Conservation (phyloP, 2,329 filamentous ascomycete genomes). For the Cytospora schulzeri region DNA sequence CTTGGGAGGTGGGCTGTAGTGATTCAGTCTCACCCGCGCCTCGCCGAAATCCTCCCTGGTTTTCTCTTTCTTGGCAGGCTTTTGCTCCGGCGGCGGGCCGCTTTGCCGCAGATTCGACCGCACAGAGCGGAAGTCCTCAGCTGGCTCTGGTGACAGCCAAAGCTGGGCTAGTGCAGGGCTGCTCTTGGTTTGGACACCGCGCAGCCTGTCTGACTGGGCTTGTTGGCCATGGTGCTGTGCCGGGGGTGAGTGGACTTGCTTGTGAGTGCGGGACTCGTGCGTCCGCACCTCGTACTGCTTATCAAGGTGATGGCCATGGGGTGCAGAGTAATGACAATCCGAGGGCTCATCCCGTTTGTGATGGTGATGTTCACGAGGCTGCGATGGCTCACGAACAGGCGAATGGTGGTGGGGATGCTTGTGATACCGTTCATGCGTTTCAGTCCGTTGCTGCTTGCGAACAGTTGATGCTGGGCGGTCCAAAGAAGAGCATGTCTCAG, state of each 20-base stretch:
- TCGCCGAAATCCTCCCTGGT: constrained; percentile 1
- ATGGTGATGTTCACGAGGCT: not conserved
- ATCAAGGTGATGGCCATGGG: not conserved
- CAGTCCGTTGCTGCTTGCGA: not conserved
- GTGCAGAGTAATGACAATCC: not conserved
- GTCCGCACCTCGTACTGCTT: not conserved
- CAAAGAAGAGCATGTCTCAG: constrained; percentile 7
- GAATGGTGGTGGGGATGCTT: constrained; percentile 21
- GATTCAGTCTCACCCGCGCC: constrained; percentile 4
- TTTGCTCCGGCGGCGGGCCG: constrained; percentile 3
- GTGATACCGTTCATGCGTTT: constrained; percentile 18
- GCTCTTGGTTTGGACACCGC: constrained; percentile 3
- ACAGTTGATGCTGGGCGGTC: not conserved
- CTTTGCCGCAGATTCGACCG: constrained; percentile 11
- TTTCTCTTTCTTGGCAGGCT: not conserved
- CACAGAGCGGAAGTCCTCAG: constrained; percentile 5
- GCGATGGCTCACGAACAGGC: not conserved
- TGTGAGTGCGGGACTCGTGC: not conserved
- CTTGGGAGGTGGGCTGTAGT: not conserved
- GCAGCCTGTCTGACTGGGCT: not conserved
- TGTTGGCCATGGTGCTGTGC: not conserved
- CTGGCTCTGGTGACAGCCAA: not conserved
- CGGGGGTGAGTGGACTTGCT: not conserved
- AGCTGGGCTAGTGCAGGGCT: not conserved
- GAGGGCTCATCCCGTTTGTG: not conserved